These are phyloP conservation scores for Backusella macrospora DNA, from an alignment of 192 early-diverging fungal species.

Conservation along the genomic window DNA sequence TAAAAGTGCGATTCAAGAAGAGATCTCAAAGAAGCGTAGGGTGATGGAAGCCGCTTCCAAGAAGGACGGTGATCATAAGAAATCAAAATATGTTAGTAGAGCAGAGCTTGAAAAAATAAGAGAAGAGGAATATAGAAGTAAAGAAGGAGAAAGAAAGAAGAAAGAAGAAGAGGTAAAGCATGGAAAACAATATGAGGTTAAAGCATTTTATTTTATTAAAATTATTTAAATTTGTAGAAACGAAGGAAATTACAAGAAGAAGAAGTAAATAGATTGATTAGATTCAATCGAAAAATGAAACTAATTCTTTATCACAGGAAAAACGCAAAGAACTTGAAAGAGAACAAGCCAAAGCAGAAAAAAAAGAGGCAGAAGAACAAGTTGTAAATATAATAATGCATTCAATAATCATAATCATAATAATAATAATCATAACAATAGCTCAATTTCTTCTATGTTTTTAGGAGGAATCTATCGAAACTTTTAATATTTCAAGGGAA, in stretches of 20 bases:
- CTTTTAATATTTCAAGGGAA: conserved; percentile 65
- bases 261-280: conserved; percentile 23
- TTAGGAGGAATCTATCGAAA: conserved; percentile 35
- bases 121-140: conserved; percentile 56
- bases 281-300: background rate
- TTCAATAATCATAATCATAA: too few species aligned
- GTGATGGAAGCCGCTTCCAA: conserved; percentile 41
- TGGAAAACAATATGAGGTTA: conserved; percentile 10
- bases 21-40: conserved; percentile 79
- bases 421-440: background rate
- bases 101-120: conserved; percentile 75
- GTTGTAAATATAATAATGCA: background rate
- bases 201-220: background rate
- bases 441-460: background rate
- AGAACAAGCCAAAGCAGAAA: conserved; percentile 23
- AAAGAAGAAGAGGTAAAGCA: conserved; percentile 50
- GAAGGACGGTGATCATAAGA: conserved; percentile 29
- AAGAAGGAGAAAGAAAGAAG: conserved; percentile 57
- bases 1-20: conserved; percentile 56
- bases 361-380: conserved; percentile 21
- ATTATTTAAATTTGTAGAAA: conserved; percentile 8
- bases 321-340: conserved; percentile 32
- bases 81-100: conserved; percentile 84
- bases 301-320: background rate
- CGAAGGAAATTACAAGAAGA: conserved; percentile 17